A percentile compares a stretch with the other conserved stretches of the same genome.
phyloP scores from a whole-genome alignment of 2,329 filamentous ascomycete genomes.

The Metarhizium humberi region DNA sequence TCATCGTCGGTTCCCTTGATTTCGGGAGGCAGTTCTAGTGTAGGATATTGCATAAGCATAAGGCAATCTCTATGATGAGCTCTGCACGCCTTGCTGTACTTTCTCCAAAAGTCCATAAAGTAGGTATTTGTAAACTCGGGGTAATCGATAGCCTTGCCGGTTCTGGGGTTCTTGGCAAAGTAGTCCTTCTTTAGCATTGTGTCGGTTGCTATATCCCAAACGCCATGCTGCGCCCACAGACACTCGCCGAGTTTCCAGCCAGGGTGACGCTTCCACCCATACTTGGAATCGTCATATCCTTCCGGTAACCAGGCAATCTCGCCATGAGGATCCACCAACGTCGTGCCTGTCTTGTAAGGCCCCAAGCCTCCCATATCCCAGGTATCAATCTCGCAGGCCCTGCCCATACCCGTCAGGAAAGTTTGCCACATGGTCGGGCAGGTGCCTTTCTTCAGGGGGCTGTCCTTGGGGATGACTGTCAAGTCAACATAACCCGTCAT shows the following conservation, averaged over 20 bases:
- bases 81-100: constrained; percentile 66
- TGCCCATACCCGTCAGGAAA: constrained; percentile 81
- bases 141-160: constrained; percentile 67
- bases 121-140: constrained; percentile 84
- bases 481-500: constrained; percentile 78
- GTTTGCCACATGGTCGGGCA: constrained; percentile 92
- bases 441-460: constrained; percentile 86
- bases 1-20: constrained; percentile 86
- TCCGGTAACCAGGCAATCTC: constrained; percentile 73
- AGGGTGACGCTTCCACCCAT: constrained; percentile 82
- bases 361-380: constrained; percentile 94
- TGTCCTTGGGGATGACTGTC: constrained; percentile 70
- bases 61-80: constrained; percentile 70
- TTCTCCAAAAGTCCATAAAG: constrained; percentile 78
- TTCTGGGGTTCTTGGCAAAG: constrained; percentile 70
- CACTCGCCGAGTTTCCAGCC: constrained; percentile 92
- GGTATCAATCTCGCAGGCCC: constrained; percentile 79
- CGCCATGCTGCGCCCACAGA: constrained; percentile 91
- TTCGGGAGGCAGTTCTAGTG: constrained; percentile 79
- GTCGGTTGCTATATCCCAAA: constrained; percentile 81
- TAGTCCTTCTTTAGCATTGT: constrained; percentile 76
- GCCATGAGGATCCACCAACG: constrained; percentile 80
- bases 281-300: constrained; percentile 77
- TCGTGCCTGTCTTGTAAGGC: constrained; percentile 77
- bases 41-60: constrained; percentile 84